A percentile compares a stretch with the other conserved stretches of the same genome.
These are phyloP conservation scores for Cantharellus anzutake DNA, from an alignment of 768 basidiomycete species.

Conservation along the genomic window DNA sequence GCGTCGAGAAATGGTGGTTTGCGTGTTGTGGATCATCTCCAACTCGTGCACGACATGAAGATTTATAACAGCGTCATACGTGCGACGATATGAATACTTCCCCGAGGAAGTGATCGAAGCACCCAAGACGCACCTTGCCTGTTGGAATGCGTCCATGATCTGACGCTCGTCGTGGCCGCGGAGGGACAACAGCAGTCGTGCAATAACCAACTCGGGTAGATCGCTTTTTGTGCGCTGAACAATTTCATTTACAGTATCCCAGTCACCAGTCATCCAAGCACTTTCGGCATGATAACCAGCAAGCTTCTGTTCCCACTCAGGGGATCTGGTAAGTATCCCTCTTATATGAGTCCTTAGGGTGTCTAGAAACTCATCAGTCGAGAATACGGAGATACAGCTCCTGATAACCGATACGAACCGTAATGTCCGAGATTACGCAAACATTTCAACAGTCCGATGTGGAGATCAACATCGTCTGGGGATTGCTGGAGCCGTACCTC, in stretches of 20 bases:
- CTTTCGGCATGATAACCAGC: constrained; percentile 81
- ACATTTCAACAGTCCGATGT: constrained; percentile 79
- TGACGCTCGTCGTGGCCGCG: constrained; percentile 29
- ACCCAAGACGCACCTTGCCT: constrained; percentile 57
- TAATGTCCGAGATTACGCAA: constrained; percentile 92
- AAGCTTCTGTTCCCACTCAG: constrained; percentile 61
- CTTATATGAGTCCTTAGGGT: constrained; percentile 86
- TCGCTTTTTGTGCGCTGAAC: constrained; percentile 25
- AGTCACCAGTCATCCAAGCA: constrained; percentile 91
- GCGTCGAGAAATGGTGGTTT: constrained; percentile 14
- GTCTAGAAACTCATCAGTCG: constrained; percentile 29
- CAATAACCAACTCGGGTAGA: constrained; percentile 51
- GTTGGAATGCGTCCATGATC: constrained; percentile 32
- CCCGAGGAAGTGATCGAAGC: constrained; percentile 68
- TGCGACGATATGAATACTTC: constrained; percentile 58
- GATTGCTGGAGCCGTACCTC: constrained; percentile 82
- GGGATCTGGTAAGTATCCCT: constrained; percentile 71
- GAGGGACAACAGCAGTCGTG: constrained; percentile 64
- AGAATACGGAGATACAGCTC: background rate
- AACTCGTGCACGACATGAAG: constrained; percentile 79
- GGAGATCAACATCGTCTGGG: constrained; percentile 75
- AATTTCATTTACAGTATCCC: constrained; percentile 58
- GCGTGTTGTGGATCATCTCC: constrained; percentile 27
- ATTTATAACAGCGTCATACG: constrained; percentile 71
- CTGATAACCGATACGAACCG: constrained; percentile 28